phyloP scores from a whole-genome alignment of 768 basidiomycete species.

The Trametes villosa region DNA sequence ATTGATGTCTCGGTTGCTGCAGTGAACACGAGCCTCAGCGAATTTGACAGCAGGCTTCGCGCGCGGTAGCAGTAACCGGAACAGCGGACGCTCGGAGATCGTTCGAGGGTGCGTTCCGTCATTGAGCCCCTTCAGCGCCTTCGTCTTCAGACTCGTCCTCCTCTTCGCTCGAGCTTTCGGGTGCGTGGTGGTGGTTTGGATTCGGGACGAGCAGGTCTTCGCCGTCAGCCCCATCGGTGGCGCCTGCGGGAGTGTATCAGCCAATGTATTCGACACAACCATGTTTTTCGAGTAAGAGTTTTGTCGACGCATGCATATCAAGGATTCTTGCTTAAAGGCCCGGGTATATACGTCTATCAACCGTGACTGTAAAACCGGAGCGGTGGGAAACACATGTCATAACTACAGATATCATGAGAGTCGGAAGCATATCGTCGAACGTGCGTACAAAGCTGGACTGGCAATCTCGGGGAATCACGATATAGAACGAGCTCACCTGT shows the following conservation, averaged over 20 bases:
- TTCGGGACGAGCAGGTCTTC: constrained; percentile 72
- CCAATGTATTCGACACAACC: background rate
- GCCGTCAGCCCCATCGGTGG: constrained; percentile 36
- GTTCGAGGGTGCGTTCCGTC: constrained; percentile 2
- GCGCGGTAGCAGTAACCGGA: constrained; percentile 8
- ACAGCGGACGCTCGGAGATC: constrained; percentile 8
- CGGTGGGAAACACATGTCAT: background rate
- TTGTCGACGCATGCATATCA: background rate
- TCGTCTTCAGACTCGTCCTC: constrained; percentile 5
- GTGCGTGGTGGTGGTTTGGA: constrained; percentile 56
- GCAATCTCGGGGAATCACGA: background rate
- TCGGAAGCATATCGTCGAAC: background rate
- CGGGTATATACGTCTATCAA: too few relatives aligned
- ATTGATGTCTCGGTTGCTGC: background rate
- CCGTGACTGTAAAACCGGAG: too few relatives aligned
- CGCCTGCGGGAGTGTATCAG: constrained; percentile 8
- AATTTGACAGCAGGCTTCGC: background rate
- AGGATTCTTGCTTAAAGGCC: too few relatives aligned
- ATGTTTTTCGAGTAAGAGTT: background rate
- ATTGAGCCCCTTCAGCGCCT: background rate
- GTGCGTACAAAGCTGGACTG: background rate
- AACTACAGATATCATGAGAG: background rate
- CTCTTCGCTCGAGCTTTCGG: constrained; percentile 19
- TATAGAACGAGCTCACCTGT: constrained; percentile 43
- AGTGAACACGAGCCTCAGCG: constrained; percentile 4